These are phyloP conservation scores for Penicillium polonicum DNA, from an alignment of 2,329 filamentous ascomycete species.

Conservation along the genomic window DNA sequence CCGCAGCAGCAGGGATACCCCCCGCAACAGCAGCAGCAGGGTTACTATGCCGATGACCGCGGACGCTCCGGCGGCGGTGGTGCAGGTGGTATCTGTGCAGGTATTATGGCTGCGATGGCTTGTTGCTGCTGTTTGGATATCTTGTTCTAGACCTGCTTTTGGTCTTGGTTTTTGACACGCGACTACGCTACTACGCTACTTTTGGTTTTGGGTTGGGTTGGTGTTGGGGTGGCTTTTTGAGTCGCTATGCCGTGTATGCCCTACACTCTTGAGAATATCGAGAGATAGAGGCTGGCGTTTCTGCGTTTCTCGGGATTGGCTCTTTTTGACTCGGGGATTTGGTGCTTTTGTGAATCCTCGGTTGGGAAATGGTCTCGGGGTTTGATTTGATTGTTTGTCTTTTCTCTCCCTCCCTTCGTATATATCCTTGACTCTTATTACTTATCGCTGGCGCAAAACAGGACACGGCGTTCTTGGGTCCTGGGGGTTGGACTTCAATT, in stretches of 20 bases:
- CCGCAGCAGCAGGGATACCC: conserved; percentile 40
- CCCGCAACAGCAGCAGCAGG: conserved; percentile 41
- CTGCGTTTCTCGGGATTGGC: background rate
- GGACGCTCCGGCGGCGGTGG: conserved; percentile 26
- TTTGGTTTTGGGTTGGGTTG: background rate
- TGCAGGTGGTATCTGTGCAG: conserved; percentile 46
- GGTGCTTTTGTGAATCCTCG: background rate
- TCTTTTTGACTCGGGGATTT: conserved; percentile 3
- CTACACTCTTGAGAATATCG: background rate
- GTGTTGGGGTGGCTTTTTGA: background rate
- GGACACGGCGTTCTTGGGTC: conserved; percentile 12
- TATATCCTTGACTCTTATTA: conserved; percentile 16
- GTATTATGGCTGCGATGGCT: conserved; percentile 48
- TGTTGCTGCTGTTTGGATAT: conserved; percentile 54
- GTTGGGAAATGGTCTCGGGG: background rate
- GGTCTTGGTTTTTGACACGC: background rate
- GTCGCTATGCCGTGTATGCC: background rate
- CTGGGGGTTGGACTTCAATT: background rate
- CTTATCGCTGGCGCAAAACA: conserved; percentile 15
- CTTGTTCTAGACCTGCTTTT: conserved; percentile 35
- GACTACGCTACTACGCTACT: background rate
- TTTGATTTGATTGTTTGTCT: background rate
- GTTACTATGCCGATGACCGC: conserved; percentile 39
- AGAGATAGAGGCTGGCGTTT: background rate
- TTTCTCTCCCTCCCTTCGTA: conserved; percentile 5